Evolutionary conservation across 1,139 yeast genomes (phyloP), one percentile per base, ranked within the genome.

Genomic region (Kazachstania sp.): DNA sequence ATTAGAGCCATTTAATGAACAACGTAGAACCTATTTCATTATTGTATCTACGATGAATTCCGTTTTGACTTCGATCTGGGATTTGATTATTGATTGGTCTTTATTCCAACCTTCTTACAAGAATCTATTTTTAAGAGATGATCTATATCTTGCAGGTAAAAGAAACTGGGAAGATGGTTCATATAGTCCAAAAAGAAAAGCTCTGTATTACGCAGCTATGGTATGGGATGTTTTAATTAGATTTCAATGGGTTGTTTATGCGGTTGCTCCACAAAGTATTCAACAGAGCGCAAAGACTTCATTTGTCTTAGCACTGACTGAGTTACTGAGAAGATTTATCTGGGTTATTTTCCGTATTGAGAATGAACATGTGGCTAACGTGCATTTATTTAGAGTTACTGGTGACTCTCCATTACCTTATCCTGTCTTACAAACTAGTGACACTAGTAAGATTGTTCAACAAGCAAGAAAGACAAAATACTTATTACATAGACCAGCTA

Each of bases 341-440:
- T 92, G 99, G 98, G 74, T 85, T 8, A 77, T 85, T 48, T 83
- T 92, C 70, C 81, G 98, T 69, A 85, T 92, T 75, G 98, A 92
- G 60, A 92, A 92, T 65, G 97, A 92, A 66, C 98, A 94, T 66
- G 81, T 88, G 41, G 83, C 96, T 1, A 92, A 92, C 63, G 95
- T 88, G 12, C 79, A 78, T 46, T 70, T 86, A 43, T 86, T 83
- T 65, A 75, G 95, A 54, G 97, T 97, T 0, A 83, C 94, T 4
- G 78, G 92, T 51, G 96, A 90, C 53, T 71, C 87, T 4, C 86
- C 94, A 4, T 69, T 92, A 47, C 98, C 98, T 0, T 90, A 87
- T 56, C 75, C 81, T 26, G 43, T 50, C 3, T 19, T 47, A 3
- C 29, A 15, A 6, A 38, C 40, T 34, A 35, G 30, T 11, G 45